These are phyloP conservation scores for Penicillium sp. DNA, from an alignment of 2,329 filamentous ascomycete genomes.

Conservation along the genomic window DNA sequence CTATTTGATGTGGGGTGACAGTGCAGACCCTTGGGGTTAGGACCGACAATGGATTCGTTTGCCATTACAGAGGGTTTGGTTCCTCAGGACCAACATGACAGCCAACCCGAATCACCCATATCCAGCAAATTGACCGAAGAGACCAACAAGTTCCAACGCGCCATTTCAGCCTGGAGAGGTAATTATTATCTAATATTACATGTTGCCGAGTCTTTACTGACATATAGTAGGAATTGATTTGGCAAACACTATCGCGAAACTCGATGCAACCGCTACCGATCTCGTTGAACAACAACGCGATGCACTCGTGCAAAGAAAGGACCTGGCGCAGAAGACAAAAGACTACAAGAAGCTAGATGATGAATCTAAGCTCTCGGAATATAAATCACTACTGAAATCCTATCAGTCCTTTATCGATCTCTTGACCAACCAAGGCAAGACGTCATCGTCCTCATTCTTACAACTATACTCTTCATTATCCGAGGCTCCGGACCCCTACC, in stretches of 20 bases:
- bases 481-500: constrained; percentile 94
- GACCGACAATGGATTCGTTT: constrained; percentile 43
- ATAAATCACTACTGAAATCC: constrained; percentile 87
- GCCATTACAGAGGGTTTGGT: constrained; percentile 42
- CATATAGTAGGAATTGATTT: constrained; percentile 72
- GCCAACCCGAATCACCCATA: constrained; percentile 22
- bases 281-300: constrained; percentile 91
- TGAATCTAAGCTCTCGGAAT: constrained; percentile 76
- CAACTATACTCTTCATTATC: constrained; percentile 90
- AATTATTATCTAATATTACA: constrained; percentile 30
- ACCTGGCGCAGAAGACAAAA: constrained; percentile 98
- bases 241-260: constrained; percentile 73
- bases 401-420: constrained; percentile 98
- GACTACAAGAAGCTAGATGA: constrained; percentile 95
- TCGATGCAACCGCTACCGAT: constrained; percentile 92
- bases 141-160: constrained; percentile 93
- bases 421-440: constrained; percentile 91
- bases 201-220: constrained; percentile 1
- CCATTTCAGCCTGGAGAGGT: constrained; percentile 96
- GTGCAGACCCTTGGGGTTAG: constrained; percentile 15
- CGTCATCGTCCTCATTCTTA: constrained; percentile 87
- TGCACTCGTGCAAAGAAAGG: constrained; percentile 92
- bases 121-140: constrained; percentile 48
- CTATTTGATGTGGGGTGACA: constrained; percentile 28
- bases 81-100: constrained; percentile 31